Evolutionary conservation across 495 filamentous ascomycete species (phyloP).

Genomic region (Penicillium coffeae): DNA sequence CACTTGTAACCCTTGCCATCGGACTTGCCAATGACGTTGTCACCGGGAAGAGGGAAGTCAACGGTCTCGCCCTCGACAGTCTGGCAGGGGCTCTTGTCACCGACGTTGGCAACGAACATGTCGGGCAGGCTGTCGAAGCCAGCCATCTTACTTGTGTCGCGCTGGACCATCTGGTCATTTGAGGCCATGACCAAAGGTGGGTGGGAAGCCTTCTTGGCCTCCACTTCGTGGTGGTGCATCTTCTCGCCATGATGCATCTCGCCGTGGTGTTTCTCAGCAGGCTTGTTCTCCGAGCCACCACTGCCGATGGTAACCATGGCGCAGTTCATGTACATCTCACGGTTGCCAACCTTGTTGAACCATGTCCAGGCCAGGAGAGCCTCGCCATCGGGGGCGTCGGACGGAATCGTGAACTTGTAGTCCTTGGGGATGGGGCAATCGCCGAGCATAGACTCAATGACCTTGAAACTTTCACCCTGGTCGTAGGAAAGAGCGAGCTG

Average conservation of each 20-base stretch:
- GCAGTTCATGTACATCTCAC: constrained; percentile 97
- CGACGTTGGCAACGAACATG: constrained; percentile 59
- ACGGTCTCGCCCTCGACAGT: constrained; percentile 28
- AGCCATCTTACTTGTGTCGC: constrained; percentile 47
- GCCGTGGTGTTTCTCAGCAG: neutral
- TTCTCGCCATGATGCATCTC: neutral
- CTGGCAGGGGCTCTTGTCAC: constrained; percentile 27
- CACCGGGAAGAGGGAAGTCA: constrained; percentile 25
- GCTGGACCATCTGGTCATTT: constrained; percentile 38
- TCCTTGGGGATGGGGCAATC: constrained; percentile 62
- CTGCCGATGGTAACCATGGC: constrained; percentile 64
- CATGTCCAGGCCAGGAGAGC: constrained; percentile 81
- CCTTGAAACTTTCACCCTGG: constrained; percentile 63
- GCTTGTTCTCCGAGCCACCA: constrained; percentile 21
- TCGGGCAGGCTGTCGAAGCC: constrained; percentile 36
- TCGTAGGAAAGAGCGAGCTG: constrained; percentile 83
- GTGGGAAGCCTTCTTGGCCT: constrained; percentile 8
- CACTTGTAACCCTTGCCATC: constrained; percentile 27
- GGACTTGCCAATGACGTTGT: constrained; percentile 19
- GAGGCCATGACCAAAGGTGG: constrained; percentile 10
- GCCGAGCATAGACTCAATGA: constrained; percentile 79
- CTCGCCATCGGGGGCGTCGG: constrained; percentile 40
- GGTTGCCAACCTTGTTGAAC: constrained; percentile 86
- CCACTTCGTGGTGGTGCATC: no score
- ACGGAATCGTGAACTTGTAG: constrained; percentile 48